Conservation (phyloP, 805 yeast species). For the Ogataea thermomethanolica region DNA sequence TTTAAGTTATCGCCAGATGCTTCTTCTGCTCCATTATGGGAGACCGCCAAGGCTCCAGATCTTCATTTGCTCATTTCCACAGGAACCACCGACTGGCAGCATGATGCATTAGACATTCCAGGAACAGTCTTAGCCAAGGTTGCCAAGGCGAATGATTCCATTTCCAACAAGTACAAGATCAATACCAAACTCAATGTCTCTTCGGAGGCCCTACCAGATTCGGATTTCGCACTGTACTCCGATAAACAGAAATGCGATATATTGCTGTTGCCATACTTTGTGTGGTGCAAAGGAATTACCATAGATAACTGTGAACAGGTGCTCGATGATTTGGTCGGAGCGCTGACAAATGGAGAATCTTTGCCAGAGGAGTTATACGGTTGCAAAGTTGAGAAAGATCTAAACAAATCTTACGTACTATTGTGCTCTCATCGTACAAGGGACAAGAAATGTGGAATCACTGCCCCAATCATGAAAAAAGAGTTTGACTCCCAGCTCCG, state of each 20-base stretch:
- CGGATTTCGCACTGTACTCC: slow-evolving; percentile 39
- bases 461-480: slow-evolving; percentile 86
- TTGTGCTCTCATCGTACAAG: slow-evolving; percentile 88
- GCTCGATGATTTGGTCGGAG: slow-evolving; percentile 42
- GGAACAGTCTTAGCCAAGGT: slow-evolving; percentile 33
- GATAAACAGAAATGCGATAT: slow-evolving; percentile 52
- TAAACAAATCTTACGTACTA: slow-evolving; percentile 50
- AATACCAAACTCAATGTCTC: slow-evolving; percentile 22
- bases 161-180: slow-evolving; percentile 20
- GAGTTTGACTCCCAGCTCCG: slow-evolving; percentile 72
- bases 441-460: slow-evolving; percentile 89
- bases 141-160: slow-evolving; percentile 21
- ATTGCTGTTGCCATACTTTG: slow-evolving; percentile 67
- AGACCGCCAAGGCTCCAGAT: slow-evolving; percentile 65
- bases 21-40: slow-evolving; percentile 49
- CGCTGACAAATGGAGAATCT: slow-evolving; percentile 28
- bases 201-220: slow-evolving; percentile 25
- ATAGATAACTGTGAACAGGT: slow-evolving; percentile 41
- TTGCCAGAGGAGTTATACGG: slow-evolving; percentile 13
- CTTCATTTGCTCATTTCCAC: slow-evolving; percentile 80
- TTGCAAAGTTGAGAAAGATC: slow-evolving; percentile 37
- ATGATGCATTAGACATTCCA: slow-evolving; percentile 51
- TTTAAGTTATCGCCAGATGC: slow-evolving; percentile 37
- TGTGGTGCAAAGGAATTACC: slow-evolving; percentile 57
- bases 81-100: slow-evolving; percentile 81